Evolutionary conservation across 192 early-diverging fungal genomes (phyloP), one percentile per base, ranked within the genome.

Genomic region (Coemansia javaensis): DNA sequence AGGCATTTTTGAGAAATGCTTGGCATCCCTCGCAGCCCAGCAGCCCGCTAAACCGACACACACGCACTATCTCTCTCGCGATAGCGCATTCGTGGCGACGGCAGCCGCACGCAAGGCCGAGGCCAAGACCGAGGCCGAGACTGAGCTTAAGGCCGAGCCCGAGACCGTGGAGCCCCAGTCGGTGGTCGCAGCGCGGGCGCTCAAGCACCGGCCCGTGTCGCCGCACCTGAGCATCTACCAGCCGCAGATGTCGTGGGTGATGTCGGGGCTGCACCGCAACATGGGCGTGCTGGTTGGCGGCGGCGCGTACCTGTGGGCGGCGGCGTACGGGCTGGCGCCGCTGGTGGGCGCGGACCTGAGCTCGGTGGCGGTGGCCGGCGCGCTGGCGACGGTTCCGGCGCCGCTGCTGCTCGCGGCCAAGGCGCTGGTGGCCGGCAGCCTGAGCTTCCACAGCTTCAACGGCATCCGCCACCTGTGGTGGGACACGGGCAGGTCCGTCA

Each of bases 381-480:
- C 81, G 41, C 72, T 83, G 59, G 82, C 89, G 22, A 69, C 82
- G 5, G 41, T 81, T 36, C 91, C 94, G 4, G 59, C 75, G 20
- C 77, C 81, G 10, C 67, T 82, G 28, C 73, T 88, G 56, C 46
- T 92, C n/a, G 64, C 75, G 4, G 80, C 61, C 36, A 97, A 97
- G 80, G 56, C 78, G 28, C 54, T 82, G 30, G 23, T 94, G 47
- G 82, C 88, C 31, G 47, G 70, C 37, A 84, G 88, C 15, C 79
- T 90, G 53, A 79, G 82, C 44, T 97, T 78, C 82, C 91, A 97
- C 71, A 66, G 77, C 23, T 81, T 90, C 58, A 90, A 87, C 71
- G 90, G 91, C 37, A 47, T 93, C 34, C 81, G 94, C 48, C 94
- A 97, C 76, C 80, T 94, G 86, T 77, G 86, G 40, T 97, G 94